A percentile compares a stretch with the other conserved stretches of the same genome.
Evolutionary conservation across 73 alveolate genomes (phyloP).

Genomic region (Paramecium primaurelia): DNA sequence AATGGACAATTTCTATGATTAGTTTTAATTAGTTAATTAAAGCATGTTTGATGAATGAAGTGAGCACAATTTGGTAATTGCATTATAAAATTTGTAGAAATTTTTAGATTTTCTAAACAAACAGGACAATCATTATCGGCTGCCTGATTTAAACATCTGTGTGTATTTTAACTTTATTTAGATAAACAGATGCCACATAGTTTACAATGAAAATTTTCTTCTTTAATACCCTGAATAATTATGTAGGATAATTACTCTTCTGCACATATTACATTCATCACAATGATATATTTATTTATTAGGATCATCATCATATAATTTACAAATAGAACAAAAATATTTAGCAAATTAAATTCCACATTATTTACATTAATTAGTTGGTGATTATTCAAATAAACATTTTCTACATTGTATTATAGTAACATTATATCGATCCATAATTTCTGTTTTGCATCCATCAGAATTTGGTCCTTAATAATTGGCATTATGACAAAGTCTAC

Average conservation of each 20-base stretch:
- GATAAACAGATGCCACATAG: constrained; percentile 71
- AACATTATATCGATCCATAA: constrained; percentile 69
- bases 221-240: constrained; percentile 58
- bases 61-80: constrained; percentile 73
- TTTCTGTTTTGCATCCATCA: constrained; percentile 64
- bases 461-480: constrained; percentile 65
- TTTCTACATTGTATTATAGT: constrained; percentile 64
- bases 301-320: constrained; percentile 66
- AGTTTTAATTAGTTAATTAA: neutral
- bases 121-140: constrained; percentile 69
- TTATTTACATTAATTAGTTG: constrained; percentile 54
- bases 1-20: neutral
- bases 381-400: constrained; percentile 61
- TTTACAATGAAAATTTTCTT: constrained; percentile 72
- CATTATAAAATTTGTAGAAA: constrained; percentile 54
- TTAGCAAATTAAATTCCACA: constrained; percentile 69
- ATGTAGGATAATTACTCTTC: constrained; percentile 18
- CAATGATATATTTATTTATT: constrained; percentile 72
- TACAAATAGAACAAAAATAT: constrained; percentile 76
- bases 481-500: constrained; percentile 86
- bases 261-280: constrained; percentile 77
- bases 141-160: constrained; percentile 58
- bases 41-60: constrained; percentile 70
- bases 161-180: constrained; percentile 52
- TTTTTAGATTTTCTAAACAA: constrained; percentile 67